Evolutionary conservation across 2,329 filamentous ascomycete species (phyloP).

Genomic region (Diaporthe caulivora): DNA sequence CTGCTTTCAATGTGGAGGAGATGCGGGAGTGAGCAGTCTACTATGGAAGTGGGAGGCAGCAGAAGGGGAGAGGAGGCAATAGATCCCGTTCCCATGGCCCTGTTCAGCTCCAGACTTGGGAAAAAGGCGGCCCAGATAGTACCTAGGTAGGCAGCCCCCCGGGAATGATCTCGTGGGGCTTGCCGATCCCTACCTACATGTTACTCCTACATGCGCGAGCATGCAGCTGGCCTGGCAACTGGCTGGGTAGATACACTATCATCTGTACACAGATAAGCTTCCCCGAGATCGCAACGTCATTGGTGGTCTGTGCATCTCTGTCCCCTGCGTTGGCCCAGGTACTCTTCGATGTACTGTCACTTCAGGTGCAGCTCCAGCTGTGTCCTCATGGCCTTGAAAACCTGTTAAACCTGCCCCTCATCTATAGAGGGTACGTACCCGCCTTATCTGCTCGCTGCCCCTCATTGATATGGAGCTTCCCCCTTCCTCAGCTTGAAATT

Average conservation of each 20-base stretch:
- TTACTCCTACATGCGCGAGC: too few species aligned
- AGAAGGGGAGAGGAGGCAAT: background rate
- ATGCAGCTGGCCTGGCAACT: background rate
- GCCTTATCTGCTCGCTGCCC: conserved; percentile 13
- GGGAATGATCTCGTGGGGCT: conserved; percentile 17
- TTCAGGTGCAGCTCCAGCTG: background rate
- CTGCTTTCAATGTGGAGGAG: background rate
- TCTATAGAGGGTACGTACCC: background rate
- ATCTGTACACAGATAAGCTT: conserved; percentile 12
- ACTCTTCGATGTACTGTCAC: background rate
- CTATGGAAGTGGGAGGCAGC: background rate
- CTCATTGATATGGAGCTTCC: conserved; percentile 27
- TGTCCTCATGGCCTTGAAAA: background rate
- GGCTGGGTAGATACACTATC: background rate
- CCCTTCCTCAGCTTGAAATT: background rate
- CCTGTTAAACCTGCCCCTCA: conserved; percentile 2
- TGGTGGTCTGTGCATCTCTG: background rate
- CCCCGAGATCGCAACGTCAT: conserved; percentile 29
- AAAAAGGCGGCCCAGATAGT: conserved; percentile 9
- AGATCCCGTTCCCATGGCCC: conserved; percentile 5
- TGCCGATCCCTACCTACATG: conserved; percentile 4
- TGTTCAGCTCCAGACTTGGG: conserved; percentile 5
- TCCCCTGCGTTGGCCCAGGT: background rate
- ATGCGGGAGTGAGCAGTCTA: background rate
- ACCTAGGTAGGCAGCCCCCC: background rate